A percentile compares a stretch with the other conserved stretches of the same genome.
These are phyloP conservation scores for Hibiscus syriacus DNA, from an alignment of 345 rosid genomes.

Conservation along the genomic window DNA sequence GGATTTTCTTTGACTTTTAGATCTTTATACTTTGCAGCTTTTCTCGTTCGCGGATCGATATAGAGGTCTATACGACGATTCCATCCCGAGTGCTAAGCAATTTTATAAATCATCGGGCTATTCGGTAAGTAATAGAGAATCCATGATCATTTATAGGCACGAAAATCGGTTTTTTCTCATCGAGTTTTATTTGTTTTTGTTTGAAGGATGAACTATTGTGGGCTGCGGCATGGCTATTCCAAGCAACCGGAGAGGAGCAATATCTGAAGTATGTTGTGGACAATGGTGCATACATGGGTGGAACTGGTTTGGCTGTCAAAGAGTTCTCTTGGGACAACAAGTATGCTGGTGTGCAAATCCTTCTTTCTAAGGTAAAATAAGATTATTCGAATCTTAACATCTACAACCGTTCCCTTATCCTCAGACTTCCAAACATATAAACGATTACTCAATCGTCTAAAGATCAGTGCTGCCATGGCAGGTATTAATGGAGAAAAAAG, in stretches of 20 bases:
- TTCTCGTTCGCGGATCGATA: slow-evolving; percentile 54
- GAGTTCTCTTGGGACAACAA: slow-evolving; percentile 95
- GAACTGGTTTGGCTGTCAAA: slow-evolving; percentile 76
- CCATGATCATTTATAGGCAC: background rate
- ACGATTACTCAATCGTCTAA: too few species aligned
- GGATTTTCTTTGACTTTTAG: too few species aligned
- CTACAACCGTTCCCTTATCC: too few species aligned
- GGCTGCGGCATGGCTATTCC: slow-evolving; percentile 78
- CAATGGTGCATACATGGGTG: slow-evolving; percentile 74
- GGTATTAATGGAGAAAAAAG: slow-evolving; percentile 55
- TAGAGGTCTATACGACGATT: slow-evolving; percentile 55
- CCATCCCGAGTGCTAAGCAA: slow-evolving; percentile 36
- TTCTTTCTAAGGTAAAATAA: slow-evolving; percentile 50
- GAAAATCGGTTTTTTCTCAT: background rate
- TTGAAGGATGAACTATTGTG: slow-evolving; percentile 72
- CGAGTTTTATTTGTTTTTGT: background rate
- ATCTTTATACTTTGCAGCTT: slow-evolving; percentile 31
- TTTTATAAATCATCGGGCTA: slow-evolving; percentile 59
- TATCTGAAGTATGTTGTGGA: slow-evolving; percentile 58
- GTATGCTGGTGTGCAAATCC: slow-evolving; percentile 78
- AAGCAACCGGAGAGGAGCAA: slow-evolving; percentile 53
- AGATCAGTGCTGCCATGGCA: slow-evolving; percentile 12
- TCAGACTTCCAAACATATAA: background rate
- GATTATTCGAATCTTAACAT: background rate
- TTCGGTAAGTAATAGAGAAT: slow-evolving; percentile 20